These are phyloP conservation scores for Coprinopsis strossmayeri DNA, from an alignment of 768 basidiomycete genomes.

Conservation along the genomic window DNA sequence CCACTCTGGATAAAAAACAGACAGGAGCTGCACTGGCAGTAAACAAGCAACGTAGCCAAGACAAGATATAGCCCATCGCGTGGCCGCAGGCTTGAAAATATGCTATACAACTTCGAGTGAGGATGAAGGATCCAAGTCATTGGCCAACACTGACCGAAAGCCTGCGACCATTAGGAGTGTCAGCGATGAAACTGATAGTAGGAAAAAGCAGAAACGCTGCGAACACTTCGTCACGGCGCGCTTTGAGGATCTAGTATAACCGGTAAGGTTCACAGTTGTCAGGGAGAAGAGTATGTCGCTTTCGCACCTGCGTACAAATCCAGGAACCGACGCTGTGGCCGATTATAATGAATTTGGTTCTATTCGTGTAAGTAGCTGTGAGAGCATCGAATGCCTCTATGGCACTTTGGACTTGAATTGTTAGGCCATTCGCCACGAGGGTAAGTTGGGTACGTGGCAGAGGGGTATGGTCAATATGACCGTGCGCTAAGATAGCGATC, in stretches of 20 bases:
- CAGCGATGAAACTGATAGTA: constrained; percentile 54
- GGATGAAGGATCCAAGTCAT: neutral
- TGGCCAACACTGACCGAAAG: constrained; percentile 42
- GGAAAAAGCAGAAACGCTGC: constrained; percentile 64
- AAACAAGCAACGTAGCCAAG: constrained; percentile 40
- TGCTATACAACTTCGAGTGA: constrained; percentile 24
- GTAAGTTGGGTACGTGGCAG: constrained; percentile 10
- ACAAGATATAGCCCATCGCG: constrained; percentile 31
- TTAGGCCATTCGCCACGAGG: constrained; percentile 27
- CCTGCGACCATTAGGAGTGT: constrained; percentile 56
- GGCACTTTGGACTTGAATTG: constrained; percentile 47
- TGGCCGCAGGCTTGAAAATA: constrained; percentile 43
- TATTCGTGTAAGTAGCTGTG: constrained; percentile 21
- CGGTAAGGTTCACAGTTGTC: neutral
- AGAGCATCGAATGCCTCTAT: constrained; percentile 48
- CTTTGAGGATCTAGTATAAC: constrained; percentile 42
- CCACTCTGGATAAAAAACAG: constrained; percentile 42
- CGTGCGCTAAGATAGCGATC: constrained; percentile 53
- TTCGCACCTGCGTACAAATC: constrained; percentile 52
- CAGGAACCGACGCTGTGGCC: constrained; percentile 75
- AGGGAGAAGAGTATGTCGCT: neutral
- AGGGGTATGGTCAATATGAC: constrained; percentile 61
- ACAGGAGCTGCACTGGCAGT: constrained; percentile 31
- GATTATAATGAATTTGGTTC: constrained; percentile 37
- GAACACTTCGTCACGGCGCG: constrained; percentile 28